phyloP scores from a whole-genome alignment of 805 yeast genomes.

The Saccharomycopsis sp. region DNA sequence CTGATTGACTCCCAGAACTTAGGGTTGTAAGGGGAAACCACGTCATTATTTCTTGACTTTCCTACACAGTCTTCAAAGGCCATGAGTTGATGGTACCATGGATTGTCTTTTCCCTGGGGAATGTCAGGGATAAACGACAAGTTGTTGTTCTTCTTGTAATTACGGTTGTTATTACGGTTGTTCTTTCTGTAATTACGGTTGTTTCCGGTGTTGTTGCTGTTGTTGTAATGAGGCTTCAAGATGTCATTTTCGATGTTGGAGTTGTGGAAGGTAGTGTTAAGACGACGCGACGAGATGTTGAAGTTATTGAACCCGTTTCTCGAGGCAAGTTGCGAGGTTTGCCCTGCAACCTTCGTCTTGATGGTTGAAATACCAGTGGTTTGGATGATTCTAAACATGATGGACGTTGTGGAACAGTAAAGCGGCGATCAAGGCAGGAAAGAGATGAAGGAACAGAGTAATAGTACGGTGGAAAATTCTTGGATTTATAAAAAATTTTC shows the following conservation, averaged over 20 bases:
- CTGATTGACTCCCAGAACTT: slow-evolving; percentile 48
- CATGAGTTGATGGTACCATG: slow-evolving; percentile 43
- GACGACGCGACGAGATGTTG: slow-evolving; percentile 17
- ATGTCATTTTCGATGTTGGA: slow-evolving; percentile 15
- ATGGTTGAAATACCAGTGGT: slow-evolving; percentile 15
- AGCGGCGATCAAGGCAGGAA: too few species aligned
- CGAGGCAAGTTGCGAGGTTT: slow-evolving; percentile 16
- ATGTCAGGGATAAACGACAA: slow-evolving; percentile 22
- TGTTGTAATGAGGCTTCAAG: slow-evolving; percentile 10
- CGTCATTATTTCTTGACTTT: slow-evolving; percentile 26
- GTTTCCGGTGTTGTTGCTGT: slow-evolving; percentile 20
- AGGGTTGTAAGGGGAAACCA: slow-evolving; percentile 31
- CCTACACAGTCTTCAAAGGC: slow-evolving; percentile 47
- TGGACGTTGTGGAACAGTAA: too few species aligned
- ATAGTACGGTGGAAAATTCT: background rate
- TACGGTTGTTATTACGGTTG: slow-evolving; percentile 26
- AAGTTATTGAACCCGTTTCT: slow-evolving; percentile 15
- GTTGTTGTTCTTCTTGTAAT: slow-evolving; percentile 23
- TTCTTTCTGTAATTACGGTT: slow-evolving; percentile 17
- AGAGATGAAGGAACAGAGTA: background rate
- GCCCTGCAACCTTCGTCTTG: slow-evolving; percentile 20
- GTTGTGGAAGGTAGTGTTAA: slow-evolving; percentile 13
- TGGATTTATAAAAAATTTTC: background rate
- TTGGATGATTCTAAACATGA: slow-evolving; percentile 21
- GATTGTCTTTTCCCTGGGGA: slow-evolving; percentile 30